These are phyloP conservation scores for Neonectria punicea DNA, from an alignment of 2,329 filamentous ascomycete genomes.

Conservation along the genomic window DNA sequence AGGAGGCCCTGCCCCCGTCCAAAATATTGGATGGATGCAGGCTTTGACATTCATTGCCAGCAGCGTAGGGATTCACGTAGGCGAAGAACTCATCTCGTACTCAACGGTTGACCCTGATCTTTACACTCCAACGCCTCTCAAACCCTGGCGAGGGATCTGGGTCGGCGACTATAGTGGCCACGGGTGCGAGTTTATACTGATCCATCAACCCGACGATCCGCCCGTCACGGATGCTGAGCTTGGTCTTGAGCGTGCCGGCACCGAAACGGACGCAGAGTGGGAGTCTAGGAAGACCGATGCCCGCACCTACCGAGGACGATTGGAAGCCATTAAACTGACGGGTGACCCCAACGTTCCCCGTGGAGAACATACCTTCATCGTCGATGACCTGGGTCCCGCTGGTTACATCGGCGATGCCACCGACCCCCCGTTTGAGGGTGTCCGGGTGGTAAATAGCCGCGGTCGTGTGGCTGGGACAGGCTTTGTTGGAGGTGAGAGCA, in stretches of 20 bases:
- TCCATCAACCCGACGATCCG: constrained; percentile 75
- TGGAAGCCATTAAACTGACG: constrained; percentile 91
- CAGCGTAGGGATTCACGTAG: constrained; percentile 46
- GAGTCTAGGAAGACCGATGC: constrained; percentile 56
- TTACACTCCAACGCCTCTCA: constrained; percentile 84
- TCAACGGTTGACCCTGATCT: constrained; percentile 76
- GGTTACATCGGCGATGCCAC: constrained; percentile 73
- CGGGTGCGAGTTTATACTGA: constrained; percentile 86
- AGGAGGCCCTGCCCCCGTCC: constrained; percentile 39
- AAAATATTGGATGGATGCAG: not conserved
- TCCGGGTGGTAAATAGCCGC: constrained; percentile 75
- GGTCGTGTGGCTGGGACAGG: constrained; percentile 82
- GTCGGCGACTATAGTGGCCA: constrained; percentile 90
- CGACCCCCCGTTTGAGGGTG: constrained; percentile 77
- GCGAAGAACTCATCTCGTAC: constrained; percentile 69
- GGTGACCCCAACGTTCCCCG: constrained; percentile 91
- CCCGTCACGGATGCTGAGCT: constrained; percentile 52
- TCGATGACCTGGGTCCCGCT: constrained; percentile 76
- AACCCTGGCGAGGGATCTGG: constrained; percentile 92
- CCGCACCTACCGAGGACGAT: constrained; percentile 69
- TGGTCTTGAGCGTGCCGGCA: constrained; percentile 51
- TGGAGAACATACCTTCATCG: constrained; percentile 84
- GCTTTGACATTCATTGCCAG: not conserved
- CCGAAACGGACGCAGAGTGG: constrained; percentile 60
- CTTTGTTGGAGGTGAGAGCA: constrained; percentile 74